Conservation (phyloP, 352 stramenopile genomes). For the Peronospora belbahrii region DNA sequence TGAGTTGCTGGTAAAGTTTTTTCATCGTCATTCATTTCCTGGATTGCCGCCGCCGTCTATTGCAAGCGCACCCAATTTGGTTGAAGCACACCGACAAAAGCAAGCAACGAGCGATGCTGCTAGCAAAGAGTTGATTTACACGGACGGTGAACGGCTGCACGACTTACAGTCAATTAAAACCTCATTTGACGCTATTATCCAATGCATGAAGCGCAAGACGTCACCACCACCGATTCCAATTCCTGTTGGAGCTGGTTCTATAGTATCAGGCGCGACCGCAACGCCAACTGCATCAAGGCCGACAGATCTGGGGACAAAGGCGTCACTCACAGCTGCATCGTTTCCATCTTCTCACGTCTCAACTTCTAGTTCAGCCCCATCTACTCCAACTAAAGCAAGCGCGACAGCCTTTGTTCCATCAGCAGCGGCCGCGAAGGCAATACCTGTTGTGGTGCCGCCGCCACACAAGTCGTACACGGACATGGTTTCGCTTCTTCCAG, state of each 20-base stretch:
- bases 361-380: not conserved
- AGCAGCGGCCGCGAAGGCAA: conserved; percentile 12
- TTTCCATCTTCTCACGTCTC: conserved; percentile 9
- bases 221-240: conserved; percentile 69
- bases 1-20: conserved; percentile 54
- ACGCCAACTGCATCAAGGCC: conserved; percentile 4
- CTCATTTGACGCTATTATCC: conserved; percentile 79
- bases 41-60: conserved; percentile 64
- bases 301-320: conserved; percentile 22
- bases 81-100: conserved; percentile 49
- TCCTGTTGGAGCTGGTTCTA: conserved; percentile 10
- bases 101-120: conserved; percentile 6
- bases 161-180: conserved; percentile 73
- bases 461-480: conserved; percentile 79
- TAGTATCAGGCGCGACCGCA: conserved; percentile 3
- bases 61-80: conserved; percentile 34
- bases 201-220: conserved; percentile 81
- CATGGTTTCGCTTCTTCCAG: conserved; percentile 57
- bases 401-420: conserved; percentile 20
- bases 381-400: conserved; percentile 14
- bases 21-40: conserved; percentile 38
- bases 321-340: conserved; percentile 27
- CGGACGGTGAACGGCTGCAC: conserved; percentile 26
- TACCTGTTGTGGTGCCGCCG: conserved; percentile 28
- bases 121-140: conserved; percentile 11